Conservation (phyloP, 2,329 filamentous ascomycete species). For the Neopestalotiopsis clavispora region DNA sequence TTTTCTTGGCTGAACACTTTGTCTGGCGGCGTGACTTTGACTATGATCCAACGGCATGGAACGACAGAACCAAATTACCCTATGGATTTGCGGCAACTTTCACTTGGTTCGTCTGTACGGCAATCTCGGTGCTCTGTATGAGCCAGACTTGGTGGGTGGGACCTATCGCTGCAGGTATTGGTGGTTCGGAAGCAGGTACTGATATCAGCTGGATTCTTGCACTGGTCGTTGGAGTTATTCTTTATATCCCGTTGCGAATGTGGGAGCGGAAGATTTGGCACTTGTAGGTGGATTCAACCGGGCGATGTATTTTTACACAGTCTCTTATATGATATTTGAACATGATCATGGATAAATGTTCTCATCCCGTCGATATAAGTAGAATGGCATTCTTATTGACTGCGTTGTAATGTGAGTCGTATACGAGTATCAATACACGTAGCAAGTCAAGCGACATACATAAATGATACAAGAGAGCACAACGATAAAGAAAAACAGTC, state of each 20-base stretch:
- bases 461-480: not conserved
- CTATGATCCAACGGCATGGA: slow-evolving; percentile 2
- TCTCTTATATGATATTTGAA: too few relatives aligned
- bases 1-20: not conserved
- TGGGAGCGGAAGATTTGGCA: not conserved
- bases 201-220: slow-evolving; percentile 6
- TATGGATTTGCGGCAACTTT: not conserved
- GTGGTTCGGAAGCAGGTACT: not conserved
- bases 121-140: not conserved
- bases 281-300: too few relatives aligned
- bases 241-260: not conserved
- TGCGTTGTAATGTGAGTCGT: too few relatives aligned
- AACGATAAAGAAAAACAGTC: not conserved
- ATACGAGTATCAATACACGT: not conserved
- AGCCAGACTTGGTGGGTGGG: slow-evolving; percentile 9
- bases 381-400: too few relatives aligned
- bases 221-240: not conserved
- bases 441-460: too few relatives aligned
- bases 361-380: too few relatives aligned
- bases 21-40: not conserved
- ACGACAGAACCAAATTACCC: not conserved
- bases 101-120: not conserved
- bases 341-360: too few relatives aligned
- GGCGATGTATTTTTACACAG: too few relatives aligned
- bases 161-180: slow-evolving; percentile 2